Conservation (phyloP, 2,329 filamentous ascomycete species). For the Aspergillus pseudoviridinutans region DNA sequence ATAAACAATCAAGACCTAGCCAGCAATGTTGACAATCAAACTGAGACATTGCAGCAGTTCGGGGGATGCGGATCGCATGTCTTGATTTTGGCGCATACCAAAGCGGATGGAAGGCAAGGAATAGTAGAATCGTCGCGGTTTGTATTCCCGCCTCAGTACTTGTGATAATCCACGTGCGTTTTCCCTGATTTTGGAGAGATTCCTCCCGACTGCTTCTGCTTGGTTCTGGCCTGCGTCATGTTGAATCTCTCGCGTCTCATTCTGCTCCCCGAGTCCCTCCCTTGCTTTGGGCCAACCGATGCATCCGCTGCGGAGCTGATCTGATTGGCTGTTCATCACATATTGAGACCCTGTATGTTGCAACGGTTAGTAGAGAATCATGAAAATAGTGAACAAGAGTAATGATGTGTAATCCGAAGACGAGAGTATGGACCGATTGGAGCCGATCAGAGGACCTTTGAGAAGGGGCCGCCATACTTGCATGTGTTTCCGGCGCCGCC, state of each 20-base stretch:
- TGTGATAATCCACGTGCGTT: neutral
- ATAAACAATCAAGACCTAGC: neutral
- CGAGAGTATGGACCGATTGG: neutral
- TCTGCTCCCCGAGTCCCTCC: neutral
- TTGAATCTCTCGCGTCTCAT: neutral
- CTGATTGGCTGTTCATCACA: neutral
- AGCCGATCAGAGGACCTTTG: neutral
- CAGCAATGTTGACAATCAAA: neutral
- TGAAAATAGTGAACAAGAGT: neutral
- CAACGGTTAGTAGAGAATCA: neutral
- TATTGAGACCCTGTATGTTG: neutral
- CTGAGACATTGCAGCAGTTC: neutral
- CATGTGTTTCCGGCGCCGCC: slow-evolving; percentile 8
- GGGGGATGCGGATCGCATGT: neutral
- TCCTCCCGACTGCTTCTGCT: neutral
- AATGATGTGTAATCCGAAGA: neutral
- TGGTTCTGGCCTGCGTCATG: neutral
- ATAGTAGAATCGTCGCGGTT: neutral
- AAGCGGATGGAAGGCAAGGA: neutral
- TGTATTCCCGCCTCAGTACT: neutral
- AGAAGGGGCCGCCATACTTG: slow-evolving; percentile 1
- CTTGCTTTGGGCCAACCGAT: neutral
- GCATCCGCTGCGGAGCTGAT: neutral
- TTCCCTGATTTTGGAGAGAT: neutral
- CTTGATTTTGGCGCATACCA: neutral